These are phyloP conservation scores for Sporothrix curviconia DNA, from an alignment of 2,329 filamentous ascomycete genomes.

Conservation along the genomic window DNA sequence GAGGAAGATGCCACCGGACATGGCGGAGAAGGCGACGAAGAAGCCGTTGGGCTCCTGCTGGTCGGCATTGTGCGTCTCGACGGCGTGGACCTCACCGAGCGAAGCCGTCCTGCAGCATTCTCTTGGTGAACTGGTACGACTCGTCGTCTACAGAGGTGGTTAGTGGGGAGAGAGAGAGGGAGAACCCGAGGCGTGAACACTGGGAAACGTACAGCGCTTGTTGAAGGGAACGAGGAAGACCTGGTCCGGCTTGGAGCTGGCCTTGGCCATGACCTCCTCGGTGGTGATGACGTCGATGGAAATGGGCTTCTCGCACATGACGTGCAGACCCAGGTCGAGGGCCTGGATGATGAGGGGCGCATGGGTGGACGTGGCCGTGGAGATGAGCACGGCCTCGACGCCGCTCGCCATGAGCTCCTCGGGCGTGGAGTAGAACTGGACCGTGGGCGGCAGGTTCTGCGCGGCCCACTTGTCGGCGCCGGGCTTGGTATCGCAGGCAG, in stretches of 20 bases:
- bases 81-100: slow-evolving; percentile 11
- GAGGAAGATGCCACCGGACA: slow-evolving; percentile 11
- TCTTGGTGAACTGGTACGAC: slow-evolving; percentile 4
- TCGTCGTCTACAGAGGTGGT: neutral
- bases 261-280: slow-evolving; percentile 12
- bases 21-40: slow-evolving; percentile 11
- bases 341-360: slow-evolving; percentile 23
- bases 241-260: slow-evolving; percentile 7
- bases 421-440: slow-evolving; percentile 23
- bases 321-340: slow-evolving; percentile 19
- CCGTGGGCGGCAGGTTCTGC: slow-evolving; percentile 24
- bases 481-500: slow-evolving; percentile 11
- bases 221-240: slow-evolving; percentile 11
- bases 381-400: slow-evolving; percentile 26
- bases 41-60: slow-evolving; percentile 13
- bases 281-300: slow-evolving; percentile 4
- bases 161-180: too few relatives aligned
- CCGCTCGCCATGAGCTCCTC: slow-evolving; percentile 26
- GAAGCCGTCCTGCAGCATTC: slow-evolving; percentile 3
- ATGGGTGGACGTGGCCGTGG: slow-evolving; percentile 26
- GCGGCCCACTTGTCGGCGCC: slow-evolving; percentile 24
- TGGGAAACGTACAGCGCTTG: neutral
- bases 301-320: slow-evolving; percentile 12
- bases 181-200: too few relatives aligned
- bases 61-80: slow-evolving; percentile 9